Evolutionary conservation across 1,284 basidiomycete genomes (phyloP), one percentile per base, ranked within the genome.

Genomic region (Agroathelia rolfsii): DNA sequence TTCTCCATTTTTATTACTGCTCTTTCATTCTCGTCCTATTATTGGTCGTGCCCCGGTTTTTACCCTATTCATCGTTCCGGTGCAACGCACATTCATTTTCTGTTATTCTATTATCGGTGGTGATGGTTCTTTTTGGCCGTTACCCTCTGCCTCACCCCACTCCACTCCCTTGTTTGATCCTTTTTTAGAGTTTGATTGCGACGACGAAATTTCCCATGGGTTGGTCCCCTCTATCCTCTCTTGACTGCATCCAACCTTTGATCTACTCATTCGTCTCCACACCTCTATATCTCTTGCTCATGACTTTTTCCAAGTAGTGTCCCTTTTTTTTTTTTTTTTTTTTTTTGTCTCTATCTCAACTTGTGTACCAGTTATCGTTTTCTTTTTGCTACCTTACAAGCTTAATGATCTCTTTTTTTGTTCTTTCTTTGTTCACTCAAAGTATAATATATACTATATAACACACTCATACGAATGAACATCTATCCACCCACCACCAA

Each of bases 201-300:
- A n/a, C n/a, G n/a, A n/a, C n/a, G n/a, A n/a, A n/a, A n/a, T n/a
- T n/a, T n/a, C n/a, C n/a, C n/a, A n/a, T n/a, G n/a, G n/a, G n/a
- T n/a, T n/a, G n/a, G n/a, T n/a, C n/a, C 31, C 37, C 43, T 31
- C 23, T 31, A 40, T 41, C 27, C 32, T 39, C 32, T 39, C 28
- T 14, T n/a, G n/a, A n/a, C n/a, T n/a, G n/a, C n/a, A n/a, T n/a
- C n/a, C 29, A 32, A 30, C 36, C 16, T 32, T 22, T 26, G 36
- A 20, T 24, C 40, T 34, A 30, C 32, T 24, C 35, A 40, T 25
- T 41, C 41, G 26, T 28, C 36, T 34, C 38, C 36, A 35, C 32
- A 42, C 40, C 45, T 45, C 43, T 40, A 40, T 48, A 50, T 55
- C 54, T 48, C 49, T 52, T 47, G 51, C 38, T 39, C 22, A 21